phyloP scores from a whole-genome alignment of 768 basidiomycete species.

The Clitopilus passeckerianus region DNA sequence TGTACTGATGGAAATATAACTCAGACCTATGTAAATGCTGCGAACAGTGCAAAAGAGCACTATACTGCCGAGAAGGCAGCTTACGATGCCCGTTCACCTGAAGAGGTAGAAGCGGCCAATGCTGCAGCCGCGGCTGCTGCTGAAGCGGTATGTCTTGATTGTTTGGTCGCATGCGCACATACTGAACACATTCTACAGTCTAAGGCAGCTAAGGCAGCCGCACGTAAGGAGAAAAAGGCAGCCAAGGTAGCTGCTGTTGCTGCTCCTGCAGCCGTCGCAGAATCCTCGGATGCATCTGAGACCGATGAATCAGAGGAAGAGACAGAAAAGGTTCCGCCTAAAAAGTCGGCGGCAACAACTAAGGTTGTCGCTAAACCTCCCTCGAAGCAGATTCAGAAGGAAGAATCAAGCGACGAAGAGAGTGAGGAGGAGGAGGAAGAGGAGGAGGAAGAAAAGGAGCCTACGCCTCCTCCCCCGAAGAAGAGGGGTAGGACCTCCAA shows the following conservation, averaged over 20 bases:
- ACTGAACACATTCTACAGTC: constrained; percentile 7
- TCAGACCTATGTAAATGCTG: constrained; percentile 52
- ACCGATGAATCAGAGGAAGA: constrained; percentile 33
- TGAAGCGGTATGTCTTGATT: neutral
- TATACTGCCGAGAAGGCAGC: constrained; percentile 62
- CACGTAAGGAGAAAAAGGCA: neutral
- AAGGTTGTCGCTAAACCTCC: constrained; percentile 7
- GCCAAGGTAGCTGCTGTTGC: constrained; percentile 2
- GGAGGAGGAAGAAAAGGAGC: constrained; percentile 24
- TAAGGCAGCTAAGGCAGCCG: constrained; percentile 16
- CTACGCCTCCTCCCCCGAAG: constrained; percentile 1
- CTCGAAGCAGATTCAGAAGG: neutral
- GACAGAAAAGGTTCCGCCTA: constrained; percentile 7
- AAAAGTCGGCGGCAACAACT: neutral
- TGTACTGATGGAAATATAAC: constrained; percentile 3
- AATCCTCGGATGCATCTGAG: constrained; percentile 25
- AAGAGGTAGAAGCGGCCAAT: constrained; percentile 42
- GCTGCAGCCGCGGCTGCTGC: constrained; percentile 35
- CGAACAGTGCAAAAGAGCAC: constrained; percentile 53
- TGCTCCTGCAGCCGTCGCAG: constrained; percentile 7
- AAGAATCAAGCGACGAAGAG: constrained; percentile 21
- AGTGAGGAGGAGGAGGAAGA: constrained; percentile 17
- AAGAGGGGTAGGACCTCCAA: neutral
- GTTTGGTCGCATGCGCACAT: neutral
- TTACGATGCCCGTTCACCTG: constrained; percentile 54